Evolutionary conservation across 805 yeast genomes (phyloP).

Genomic region (Candida ortonii): DNA sequence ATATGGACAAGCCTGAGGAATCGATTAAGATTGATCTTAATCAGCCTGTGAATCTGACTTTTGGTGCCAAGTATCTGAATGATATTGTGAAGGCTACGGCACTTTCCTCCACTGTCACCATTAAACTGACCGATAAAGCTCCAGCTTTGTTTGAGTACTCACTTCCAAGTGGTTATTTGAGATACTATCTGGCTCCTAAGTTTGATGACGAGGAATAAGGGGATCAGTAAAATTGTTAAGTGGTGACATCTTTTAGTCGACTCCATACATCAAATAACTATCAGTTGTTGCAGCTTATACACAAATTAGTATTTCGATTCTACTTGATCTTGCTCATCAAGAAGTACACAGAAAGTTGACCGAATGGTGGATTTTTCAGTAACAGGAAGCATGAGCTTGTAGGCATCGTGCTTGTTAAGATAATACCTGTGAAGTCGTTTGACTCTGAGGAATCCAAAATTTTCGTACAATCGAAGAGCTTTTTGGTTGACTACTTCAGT

Average conservation of each 20-base stretch:
- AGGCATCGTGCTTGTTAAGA: conserved; percentile 91
- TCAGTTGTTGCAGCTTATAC: too few species aligned
- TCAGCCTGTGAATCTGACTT: conserved; percentile 83
- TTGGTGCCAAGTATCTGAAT: conserved; percentile 86
- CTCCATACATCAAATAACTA: conserved; percentile 1
- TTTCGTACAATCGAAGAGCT: conserved; percentile 36
- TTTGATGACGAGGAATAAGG: conserved; percentile 82
- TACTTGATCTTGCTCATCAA: conserved; percentile 20
- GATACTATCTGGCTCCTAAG: conserved; percentile 97
- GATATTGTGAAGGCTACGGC: conserved; percentile 91
- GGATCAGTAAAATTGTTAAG: conserved; percentile 1
- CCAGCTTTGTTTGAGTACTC: conserved; percentile 94
- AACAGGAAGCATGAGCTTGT: conserved; percentile 77
- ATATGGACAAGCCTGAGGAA: conserved; percentile 76
- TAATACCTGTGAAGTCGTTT: conserved; percentile 80
- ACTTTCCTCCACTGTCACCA: conserved; percentile 70
- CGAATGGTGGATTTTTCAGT: conserved; percentile 56
- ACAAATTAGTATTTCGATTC: conserved; percentile 26
- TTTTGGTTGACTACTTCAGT: conserved; percentile 75
- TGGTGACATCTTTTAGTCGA: conserved; percentile 4
- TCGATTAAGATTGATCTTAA: conserved; percentile 73
- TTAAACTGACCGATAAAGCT: conserved; percentile 83
- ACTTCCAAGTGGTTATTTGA: conserved; percentile 85
- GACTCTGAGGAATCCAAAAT: conserved; percentile 36
- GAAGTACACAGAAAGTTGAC: conserved; percentile 47